phyloP scores from a whole-genome alignment of 1,284 basidiomycete genomes.

The Trametes versicolor region DNA sequence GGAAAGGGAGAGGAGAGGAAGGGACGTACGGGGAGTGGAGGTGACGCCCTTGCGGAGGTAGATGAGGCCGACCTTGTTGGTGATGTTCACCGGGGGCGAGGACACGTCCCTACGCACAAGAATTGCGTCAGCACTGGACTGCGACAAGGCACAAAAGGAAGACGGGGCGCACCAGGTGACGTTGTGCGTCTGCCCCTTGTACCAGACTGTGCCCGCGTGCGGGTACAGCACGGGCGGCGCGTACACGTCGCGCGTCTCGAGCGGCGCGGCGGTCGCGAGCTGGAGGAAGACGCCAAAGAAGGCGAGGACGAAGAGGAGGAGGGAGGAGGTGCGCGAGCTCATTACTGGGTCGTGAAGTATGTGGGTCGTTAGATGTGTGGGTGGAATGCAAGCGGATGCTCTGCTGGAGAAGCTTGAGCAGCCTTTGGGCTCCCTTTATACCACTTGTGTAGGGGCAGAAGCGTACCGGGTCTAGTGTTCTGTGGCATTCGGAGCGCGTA shows the following conservation, averaged over 20 bases:
- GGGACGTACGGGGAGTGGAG: constrained; percentile 44
- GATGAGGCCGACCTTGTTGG: constrained; percentile 52
- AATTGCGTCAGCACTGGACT: background rate
- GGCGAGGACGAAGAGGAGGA: constrained; percentile 23
- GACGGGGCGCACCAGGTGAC: constrained; percentile 52
- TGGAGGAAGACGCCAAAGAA: constrained; percentile 30
- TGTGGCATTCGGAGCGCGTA: too few relatives aligned
- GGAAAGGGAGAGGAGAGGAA: constrained; percentile 3
- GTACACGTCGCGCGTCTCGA: constrained; percentile 50
- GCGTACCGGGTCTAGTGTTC: too few relatives aligned
- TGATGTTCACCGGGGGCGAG: constrained; percentile 51
- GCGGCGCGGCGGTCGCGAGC: constrained; percentile 23
- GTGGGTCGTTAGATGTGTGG: background rate
- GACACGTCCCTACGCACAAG: constrained; percentile 38
- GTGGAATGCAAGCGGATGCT: constrained; percentile 9
- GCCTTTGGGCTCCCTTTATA: background rate
- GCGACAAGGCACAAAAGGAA: background rate
- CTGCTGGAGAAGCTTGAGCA: background rate
- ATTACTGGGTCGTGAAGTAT: constrained; percentile 11
- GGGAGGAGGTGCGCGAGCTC: constrained; percentile 9
- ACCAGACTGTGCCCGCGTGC: constrained; percentile 47
- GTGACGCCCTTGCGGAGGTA: constrained; percentile 47
- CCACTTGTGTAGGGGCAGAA: background rate
- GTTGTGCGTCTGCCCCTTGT: constrained; percentile 46
- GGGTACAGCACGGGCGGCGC: constrained; percentile 51